Evolutionary conservation across 768 basidiomycete species (phyloP).

Genomic region (Termitomyces bulborhizus): DNA sequence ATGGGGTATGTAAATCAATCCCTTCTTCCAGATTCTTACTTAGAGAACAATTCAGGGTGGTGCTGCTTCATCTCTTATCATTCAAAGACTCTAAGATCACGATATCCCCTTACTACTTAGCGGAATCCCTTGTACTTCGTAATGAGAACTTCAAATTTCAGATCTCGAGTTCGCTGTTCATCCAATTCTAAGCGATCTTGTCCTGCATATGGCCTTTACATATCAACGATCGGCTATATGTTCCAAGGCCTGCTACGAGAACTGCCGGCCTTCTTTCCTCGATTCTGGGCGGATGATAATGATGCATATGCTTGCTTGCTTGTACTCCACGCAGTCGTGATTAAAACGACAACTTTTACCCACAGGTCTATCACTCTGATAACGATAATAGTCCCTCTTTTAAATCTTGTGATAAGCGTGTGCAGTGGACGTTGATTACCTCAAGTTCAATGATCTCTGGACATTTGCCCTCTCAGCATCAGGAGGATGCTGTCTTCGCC

Average conservation of each 20-base stretch:
- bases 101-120: slow-evolving; percentile 6
- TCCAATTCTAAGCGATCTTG: background rate
- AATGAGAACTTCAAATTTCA: slow-evolving; percentile 3
- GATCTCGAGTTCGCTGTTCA: background rate
- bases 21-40: background rate
- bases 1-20: slow-evolving; percentile 62
- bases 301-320: background rate
- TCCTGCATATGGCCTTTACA: background rate
- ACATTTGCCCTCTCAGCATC: background rate
- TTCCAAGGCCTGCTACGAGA: no score
- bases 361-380: background rate
- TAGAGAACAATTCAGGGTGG: slow-evolving; percentile 57
- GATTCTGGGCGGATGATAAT: background rate
- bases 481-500: background rate
- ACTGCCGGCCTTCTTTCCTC: background rate
- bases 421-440: background rate
- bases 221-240: background rate
- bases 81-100: slow-evolving; percentile 69
- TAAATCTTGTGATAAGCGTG: background rate
- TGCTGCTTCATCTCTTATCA: slow-evolving; percentile 84
- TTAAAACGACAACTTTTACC: background rate
- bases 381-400: background rate
- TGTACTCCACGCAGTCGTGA: background rate
- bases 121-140: slow-evolving; percentile 9
- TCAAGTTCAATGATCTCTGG: background rate